phyloP scores from a whole-genome alignment of 2,329 filamentous ascomycete species.

The Xylaria sp. region DNA sequence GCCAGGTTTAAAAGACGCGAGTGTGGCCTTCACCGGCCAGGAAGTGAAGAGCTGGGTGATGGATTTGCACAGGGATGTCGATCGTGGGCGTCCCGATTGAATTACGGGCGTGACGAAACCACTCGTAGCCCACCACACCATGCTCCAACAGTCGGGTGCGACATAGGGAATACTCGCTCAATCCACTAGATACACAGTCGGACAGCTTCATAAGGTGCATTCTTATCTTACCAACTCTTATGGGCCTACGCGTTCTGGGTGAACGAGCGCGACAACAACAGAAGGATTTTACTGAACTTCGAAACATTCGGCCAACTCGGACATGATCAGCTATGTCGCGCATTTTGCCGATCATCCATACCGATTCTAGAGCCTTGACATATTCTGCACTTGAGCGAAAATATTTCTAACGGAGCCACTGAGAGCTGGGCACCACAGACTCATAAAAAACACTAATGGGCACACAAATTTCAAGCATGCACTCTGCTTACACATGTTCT shows the following conservation, averaged over 20 bases:
- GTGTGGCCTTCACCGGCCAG: background rate
- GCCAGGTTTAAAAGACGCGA: background rate
- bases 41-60: background rate
- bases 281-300: background rate
- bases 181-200: background rate
- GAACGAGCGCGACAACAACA: background rate
- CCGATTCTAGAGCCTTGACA: background rate
- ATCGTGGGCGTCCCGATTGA: background rate
- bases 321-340: background rate
- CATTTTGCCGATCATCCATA: background rate
- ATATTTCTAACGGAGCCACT: background rate
- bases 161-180: background rate
- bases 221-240: background rate
- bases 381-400: no score
- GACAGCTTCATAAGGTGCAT: background rate
- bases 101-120: background rate
- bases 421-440: background rate
- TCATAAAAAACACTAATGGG: slow-evolving; percentile 23
- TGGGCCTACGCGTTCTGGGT: background rate
- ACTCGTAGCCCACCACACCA: background rate
- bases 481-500: slow-evolving; percentile 11
- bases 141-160: background rate
- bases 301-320: background rate
- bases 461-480: background rate
- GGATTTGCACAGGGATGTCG: background rate